Evolutionary conservation across 148 eudicot species (phyloP).

Genomic region (Arbutus unedo): DNA sequence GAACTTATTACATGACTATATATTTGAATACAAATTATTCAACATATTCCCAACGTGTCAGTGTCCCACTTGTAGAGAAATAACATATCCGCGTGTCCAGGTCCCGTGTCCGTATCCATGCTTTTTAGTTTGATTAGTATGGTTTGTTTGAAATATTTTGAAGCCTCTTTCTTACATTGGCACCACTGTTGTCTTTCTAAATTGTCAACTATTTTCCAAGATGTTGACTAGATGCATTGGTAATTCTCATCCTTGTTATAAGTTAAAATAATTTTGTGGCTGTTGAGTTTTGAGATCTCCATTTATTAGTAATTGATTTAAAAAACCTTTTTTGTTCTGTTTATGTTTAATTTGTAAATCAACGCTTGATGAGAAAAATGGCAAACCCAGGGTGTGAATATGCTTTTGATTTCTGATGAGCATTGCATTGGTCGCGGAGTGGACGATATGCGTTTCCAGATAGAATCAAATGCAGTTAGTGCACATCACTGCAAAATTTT

Average conservation of each 20-base stretch:
- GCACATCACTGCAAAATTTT: slow-evolving; percentile 68
- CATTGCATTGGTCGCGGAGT: slow-evolving; percentile 76
- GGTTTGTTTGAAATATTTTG: not conserved
- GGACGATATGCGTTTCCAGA: slow-evolving; percentile 62
- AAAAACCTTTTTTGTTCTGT: not conserved
- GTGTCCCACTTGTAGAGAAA: too few relatives aligned
- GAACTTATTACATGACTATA: too few relatives aligned
- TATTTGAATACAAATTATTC: too few relatives aligned
- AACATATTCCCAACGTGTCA: too few relatives aligned
- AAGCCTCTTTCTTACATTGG: slow-evolving; percentile 1
- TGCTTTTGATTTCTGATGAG: slow-evolving; percentile 66
- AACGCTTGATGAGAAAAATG: slow-evolving; percentile 21
- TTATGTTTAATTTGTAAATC: not conserved
- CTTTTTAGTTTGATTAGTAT: not conserved
- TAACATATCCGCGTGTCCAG: too few relatives aligned
- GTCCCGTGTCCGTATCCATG: not conserved
- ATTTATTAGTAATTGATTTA: not conserved
- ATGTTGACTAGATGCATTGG: not conserved
- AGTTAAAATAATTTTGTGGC: not conserved
- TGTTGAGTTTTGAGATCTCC: not conserved
- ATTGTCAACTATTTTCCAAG: not conserved
- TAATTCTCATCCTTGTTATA: not conserved
- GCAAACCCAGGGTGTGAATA: slow-evolving; percentile 66
- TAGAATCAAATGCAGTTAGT: slow-evolving; percentile 71
- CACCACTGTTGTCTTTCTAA: not conserved